phyloP scores from a whole-genome alignment of 2,329 filamentous ascomycete species.

The Byssochlamys sp. region DNA sequence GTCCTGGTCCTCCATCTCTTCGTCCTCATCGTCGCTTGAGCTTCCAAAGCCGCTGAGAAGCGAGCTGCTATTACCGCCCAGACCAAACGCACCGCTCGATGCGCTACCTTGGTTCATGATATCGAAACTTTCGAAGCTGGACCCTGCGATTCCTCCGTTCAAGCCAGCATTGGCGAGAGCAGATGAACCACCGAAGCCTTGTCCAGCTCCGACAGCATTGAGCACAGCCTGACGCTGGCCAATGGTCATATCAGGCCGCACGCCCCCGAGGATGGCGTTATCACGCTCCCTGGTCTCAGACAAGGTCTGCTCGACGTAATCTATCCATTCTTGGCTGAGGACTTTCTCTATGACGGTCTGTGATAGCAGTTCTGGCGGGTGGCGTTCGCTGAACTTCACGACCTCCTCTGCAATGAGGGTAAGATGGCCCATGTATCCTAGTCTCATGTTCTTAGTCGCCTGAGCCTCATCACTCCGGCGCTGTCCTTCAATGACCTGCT shows the following conservation, averaged over 20 bases:
- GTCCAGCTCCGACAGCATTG: slow-evolving; percentile 46
- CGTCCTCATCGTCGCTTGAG: slow-evolving; percentile 90
- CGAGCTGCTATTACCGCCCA: slow-evolving; percentile 54
- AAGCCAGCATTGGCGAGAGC: slow-evolving; percentile 73
- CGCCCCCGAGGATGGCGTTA: slow-evolving; percentile 94
- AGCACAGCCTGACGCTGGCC: slow-evolving; percentile 63
- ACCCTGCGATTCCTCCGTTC: slow-evolving; percentile 50
- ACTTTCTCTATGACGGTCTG: slow-evolving; percentile 77
- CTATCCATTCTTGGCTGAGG: slow-evolving; percentile 81
- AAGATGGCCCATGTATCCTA: slow-evolving; percentile 97
- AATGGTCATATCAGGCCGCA: slow-evolving; percentile 80
- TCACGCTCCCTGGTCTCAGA: slow-evolving; percentile 90
- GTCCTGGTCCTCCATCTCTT: slow-evolving; percentile 65
- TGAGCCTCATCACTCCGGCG: slow-evolving; percentile 77
- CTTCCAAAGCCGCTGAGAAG: slow-evolving; percentile 85
- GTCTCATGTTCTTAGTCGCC: slow-evolving; percentile 70
- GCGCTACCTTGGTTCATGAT: slow-evolving; percentile 55
- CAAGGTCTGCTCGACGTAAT: slow-evolving; percentile 85
- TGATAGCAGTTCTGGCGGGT: slow-evolving; percentile 78
- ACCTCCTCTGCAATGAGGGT: slow-evolving; percentile 97
- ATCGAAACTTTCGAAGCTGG: slow-evolving; percentile 54
- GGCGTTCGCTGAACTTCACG: slow-evolving; percentile 92
- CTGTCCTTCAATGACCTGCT: slow-evolving; percentile 85
- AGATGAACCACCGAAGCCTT: slow-evolving; percentile 52
- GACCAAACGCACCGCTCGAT: slow-evolving; percentile 62